Evolutionary conservation across 2,329 filamentous ascomycete genomes (phyloP).

Genomic region (Fonsecaea nubica): DNA sequence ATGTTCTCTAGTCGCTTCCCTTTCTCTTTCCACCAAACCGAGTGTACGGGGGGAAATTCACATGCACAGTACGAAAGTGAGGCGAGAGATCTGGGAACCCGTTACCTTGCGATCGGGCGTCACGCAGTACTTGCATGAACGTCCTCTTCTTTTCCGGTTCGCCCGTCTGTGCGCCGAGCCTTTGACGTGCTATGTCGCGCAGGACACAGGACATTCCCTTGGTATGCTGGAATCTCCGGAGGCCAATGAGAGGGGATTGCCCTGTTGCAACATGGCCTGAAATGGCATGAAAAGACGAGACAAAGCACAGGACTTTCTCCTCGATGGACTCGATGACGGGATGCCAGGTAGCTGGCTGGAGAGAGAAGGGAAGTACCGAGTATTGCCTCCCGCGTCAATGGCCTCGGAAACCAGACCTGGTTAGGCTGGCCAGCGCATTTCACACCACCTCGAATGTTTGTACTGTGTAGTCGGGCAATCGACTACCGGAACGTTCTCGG

Average conservation of each 20-base stretch:
- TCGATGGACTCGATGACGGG: not conserved
- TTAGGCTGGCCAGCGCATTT: constrained; percentile 2
- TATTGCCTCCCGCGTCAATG: not conserved
- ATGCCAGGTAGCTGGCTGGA: not conserved
- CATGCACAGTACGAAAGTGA: constrained; percentile 21
- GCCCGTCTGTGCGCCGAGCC: not conserved
- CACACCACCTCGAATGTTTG: constrained; percentile 3
- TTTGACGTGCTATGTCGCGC: not conserved
- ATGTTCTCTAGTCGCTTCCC: not conserved
- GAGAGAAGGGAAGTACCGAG: not conserved
- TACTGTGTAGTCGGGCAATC: not conserved
- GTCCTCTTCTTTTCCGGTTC: not conserved
- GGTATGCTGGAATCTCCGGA: not conserved
- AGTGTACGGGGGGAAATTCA: not conserved
- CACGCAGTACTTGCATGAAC: constrained; percentile 5
- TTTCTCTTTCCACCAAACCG: not conserved
- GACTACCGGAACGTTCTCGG: not conserved
- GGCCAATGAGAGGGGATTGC: constrained; percentile 2
- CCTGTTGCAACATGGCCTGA: not conserved
- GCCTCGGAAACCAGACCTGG: too few species aligned
- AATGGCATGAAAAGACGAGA: not conserved
- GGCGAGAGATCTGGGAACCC: constrained; percentile 6
- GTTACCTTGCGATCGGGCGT: constrained; percentile 5
- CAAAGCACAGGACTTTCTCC: constrained; percentile 1
- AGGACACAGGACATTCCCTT: not conserved